Base-by-base conservation (phyloP, 2,329 filamentous ascomycete genomes). In the Macrophomina tecta region DNA sequence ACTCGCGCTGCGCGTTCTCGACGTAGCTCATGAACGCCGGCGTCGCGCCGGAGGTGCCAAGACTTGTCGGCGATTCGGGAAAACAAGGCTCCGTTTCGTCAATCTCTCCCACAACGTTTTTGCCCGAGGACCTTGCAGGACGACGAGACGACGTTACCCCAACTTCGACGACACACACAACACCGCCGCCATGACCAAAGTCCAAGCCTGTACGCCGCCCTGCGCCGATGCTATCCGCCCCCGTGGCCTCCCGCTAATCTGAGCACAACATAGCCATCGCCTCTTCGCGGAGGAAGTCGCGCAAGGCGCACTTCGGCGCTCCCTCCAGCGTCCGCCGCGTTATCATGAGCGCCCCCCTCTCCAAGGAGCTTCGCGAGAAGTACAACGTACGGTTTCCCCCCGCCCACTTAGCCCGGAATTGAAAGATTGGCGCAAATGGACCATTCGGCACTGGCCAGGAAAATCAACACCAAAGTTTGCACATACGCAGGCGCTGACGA, bases 271-370 rank as follows among this genome's bases (percentile, higher is more conserved):
- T 40, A 69, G 69, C 69, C 67, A 67, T 93, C 79, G 82, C 87
- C 83, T 92, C 92, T 84, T 97, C 93, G 81, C 90, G 94, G 86
- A 91, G 94, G 87, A 99, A 99, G 93, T 95, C 93, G 86, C 93
- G 95, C 85, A 97, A 97, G 89, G 92, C 93, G 82, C 94, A 99
- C 89, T 99, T 97, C 90, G 86, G 88, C 82, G 95, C 95, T 75
- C 93, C 94, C 76, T 97, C 94, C 82, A 93, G 91, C 86, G 88
- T 92, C 81, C 94, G 95, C 84, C 93, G 95, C 82, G 88, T 90
- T 78, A 97, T 97, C 87, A 97, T 99, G 94, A 94, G 91, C 86
- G 77, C 77, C 72, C 77, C 77, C 67, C 71, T 78, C 72, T 78
- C 77, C 77, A 79, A 97, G 89, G 95, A 99, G 87, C 90, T 99